A percentile compares a stretch with the other conserved stretches of the same genome.
These are phyloP conservation scores for Termitomyces sp. DNA, from an alignment of 768 basidiomycete genomes.

Conservation along the genomic window DNA sequence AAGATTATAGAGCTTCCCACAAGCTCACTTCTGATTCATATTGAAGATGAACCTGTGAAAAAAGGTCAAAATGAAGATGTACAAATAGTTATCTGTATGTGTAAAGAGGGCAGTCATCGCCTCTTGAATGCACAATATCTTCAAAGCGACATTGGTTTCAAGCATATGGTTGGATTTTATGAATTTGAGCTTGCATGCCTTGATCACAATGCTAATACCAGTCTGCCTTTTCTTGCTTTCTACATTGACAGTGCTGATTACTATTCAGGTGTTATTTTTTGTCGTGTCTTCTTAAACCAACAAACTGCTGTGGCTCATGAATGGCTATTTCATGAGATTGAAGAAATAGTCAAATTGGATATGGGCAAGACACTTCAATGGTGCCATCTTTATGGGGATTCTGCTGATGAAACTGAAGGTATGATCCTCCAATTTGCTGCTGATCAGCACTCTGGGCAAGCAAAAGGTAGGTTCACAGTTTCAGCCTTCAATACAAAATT, in stretches of 20 bases:
- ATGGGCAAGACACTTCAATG: conserved; percentile 16
- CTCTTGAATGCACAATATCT: conserved; percentile 18
- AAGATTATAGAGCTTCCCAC: not conserved
- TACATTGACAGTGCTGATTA: too few species aligned
- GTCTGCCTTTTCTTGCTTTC: not conserved
- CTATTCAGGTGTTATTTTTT: not conserved
- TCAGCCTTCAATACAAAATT: too few species aligned
- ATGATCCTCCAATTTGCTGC: conserved; percentile 16
- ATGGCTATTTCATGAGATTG: conserved; percentile 13
- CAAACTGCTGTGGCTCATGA: conserved; percentile 19
- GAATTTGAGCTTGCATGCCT: conserved; percentile 22
- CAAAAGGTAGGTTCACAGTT: conserved; percentile 14
- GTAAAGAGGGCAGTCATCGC: conserved; percentile 13
- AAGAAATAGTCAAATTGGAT: conserved; percentile 18
- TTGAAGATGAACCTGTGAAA: not conserved
- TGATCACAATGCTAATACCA: not conserved
- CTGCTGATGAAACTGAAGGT: conserved; percentile 6
- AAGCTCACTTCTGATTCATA: not conserved
- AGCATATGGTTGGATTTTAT: conserved; percentile 21
- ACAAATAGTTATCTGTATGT: conserved; percentile 24
- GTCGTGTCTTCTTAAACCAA: conserved; percentile 3
- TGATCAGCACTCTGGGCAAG: conserved; percentile 21
- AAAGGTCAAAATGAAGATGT: conserved; percentile 10
- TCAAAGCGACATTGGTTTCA: conserved; percentile 26
- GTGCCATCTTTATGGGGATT: conserved; percentile 18